Percentiles rank a stretch among this genome's conserved stretches.
phyloP scores from a whole-genome alignment of 805 yeast genomes.

The Saturnispora quitensis region DNA sequence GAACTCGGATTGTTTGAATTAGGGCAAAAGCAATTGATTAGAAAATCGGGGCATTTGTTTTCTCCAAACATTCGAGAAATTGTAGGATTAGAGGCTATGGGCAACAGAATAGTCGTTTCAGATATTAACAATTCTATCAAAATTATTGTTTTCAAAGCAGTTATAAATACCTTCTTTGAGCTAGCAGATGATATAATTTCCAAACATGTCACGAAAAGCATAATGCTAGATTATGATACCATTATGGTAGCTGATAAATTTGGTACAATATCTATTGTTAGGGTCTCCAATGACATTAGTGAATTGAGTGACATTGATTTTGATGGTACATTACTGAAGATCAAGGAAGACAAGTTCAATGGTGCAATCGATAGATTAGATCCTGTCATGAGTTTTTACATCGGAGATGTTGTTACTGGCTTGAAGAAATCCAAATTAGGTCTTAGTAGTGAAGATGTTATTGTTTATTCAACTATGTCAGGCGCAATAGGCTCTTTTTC shows the following conservation, averaged over 20 bases:
- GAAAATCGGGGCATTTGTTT: slow-evolving; percentile 46
- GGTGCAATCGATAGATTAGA: slow-evolving; percentile 47
- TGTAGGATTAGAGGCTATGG: slow-evolving; percentile 44
- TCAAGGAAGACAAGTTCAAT: slow-evolving; percentile 30
- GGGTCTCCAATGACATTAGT: slow-evolving; percentile 47
- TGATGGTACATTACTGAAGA: slow-evolving; percentile 31
- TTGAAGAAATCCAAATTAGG: slow-evolving; percentile 46
- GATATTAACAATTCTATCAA: slow-evolving; percentile 64
- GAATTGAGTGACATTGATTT: slow-evolving; percentile 42
- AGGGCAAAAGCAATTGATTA: slow-evolving; percentile 72
- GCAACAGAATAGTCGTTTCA: slow-evolving; percentile 55
- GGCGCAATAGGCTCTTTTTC: slow-evolving; percentile 72
- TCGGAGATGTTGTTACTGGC: slow-evolving; percentile 64
- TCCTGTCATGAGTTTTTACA: slow-evolving; percentile 46
- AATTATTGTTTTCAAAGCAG: slow-evolving; percentile 42
- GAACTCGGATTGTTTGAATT: slow-evolving; percentile 54
- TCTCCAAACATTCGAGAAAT: slow-evolving; percentile 33
- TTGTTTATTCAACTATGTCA: slow-evolving; percentile 67
- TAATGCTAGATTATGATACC: slow-evolving; percentile 64
- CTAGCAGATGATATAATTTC: slow-evolving; percentile 62
- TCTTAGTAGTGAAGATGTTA: slow-evolving; percentile 54
- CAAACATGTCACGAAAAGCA: slow-evolving; percentile 55
- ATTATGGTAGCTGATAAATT: slow-evolving; percentile 79
- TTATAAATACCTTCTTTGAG: slow-evolving; percentile 43
- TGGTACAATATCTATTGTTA: slow-evolving; percentile 65